Evolutionary conservation across 176 grass and related monocot species (phyloP), one percentile per base, ranked within the genome.

Genomic region (Pontederia crassipes): DNA sequence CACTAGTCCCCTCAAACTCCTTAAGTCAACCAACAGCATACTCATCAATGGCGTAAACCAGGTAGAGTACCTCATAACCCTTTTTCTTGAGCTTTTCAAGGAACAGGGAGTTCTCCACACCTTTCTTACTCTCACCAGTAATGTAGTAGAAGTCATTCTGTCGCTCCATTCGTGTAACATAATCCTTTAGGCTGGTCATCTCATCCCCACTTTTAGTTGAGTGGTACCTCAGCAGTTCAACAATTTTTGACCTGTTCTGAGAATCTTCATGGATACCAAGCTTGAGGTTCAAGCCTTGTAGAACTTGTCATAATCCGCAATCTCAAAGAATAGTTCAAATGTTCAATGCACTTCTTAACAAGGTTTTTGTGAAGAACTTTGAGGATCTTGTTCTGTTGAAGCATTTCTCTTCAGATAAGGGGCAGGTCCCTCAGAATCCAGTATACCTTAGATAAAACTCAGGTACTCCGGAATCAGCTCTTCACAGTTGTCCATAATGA

Each of bases 401-500:
- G 82, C 28, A 29, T 98, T 79, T 98, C 93, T 64, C 93, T 86
- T 16, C 87, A 98, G 61, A 92, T 98, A 12, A 98, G 87, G 55
- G 93, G 93, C 17, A 98, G 93, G 49, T 98, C 93, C 93, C 84
- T 98, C 93, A 10, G 93, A 98, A 67, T 98, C 93, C 29, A 98
- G 84, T 77, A 98, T 92, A 1, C 93, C 93, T 73, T 98, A 92
- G 15, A 98, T 77, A 69, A 98, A 98, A 64, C 93, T 81, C 64
- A 98, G 61, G 73, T 86, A 92, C 71, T 98, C 93, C 0, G 93
- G 93, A 49, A 98, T 98, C 20, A 98, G 52, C 70, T 98, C 93
- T 63, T 98, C 87, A 4, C 93, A 98, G 77, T 98, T 92, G 52
- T 98, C 93, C 93, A 98, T 98, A 67, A 98, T 98, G 79, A 98